Evolutionary conservation across 2,329 filamentous ascomycete species (phyloP).

Genomic region (Cercospora janseana): DNA sequence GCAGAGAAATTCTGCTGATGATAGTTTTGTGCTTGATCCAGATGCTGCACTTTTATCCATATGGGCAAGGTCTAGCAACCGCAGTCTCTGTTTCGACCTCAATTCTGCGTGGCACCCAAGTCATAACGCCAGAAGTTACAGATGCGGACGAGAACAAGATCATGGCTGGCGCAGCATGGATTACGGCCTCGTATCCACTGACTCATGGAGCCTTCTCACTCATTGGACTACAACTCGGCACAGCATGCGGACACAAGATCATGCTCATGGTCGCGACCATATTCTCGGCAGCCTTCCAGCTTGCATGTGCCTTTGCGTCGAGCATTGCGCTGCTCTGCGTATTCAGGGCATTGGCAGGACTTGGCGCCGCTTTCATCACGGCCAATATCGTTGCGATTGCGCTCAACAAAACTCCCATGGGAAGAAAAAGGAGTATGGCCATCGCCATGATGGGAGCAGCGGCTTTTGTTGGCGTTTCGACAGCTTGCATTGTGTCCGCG

Average conservation of each 20-base stretch:
- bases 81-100: conserved; percentile 8
- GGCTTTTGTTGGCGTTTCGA: not conserved
- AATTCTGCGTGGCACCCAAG: not conserved
- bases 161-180: conserved; percentile 10
- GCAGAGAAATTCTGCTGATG: not conserved
- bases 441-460: conserved; percentile 3
- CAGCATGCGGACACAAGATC: conserved; percentile 18
- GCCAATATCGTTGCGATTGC: conserved; percentile 13
- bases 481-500: conserved; percentile 7
- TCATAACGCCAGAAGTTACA: not conserved
- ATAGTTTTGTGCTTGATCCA: conserved; percentile 3
- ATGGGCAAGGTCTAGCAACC: conserved; percentile 5
- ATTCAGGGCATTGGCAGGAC: conserved; percentile 11
- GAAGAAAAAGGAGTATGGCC: conserved; percentile 8
- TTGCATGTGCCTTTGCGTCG: conserved; percentile 8
- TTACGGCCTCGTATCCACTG: conserved; percentile 19
- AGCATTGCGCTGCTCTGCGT: conserved; percentile 3
- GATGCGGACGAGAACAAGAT: not conserved
- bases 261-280: conserved; percentile 14
- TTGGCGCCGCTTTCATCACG: conserved; percentile 9
- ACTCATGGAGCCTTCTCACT: conserved; percentile 17
- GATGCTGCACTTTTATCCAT: conserved; percentile 8
- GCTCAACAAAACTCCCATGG: conserved; percentile 1
- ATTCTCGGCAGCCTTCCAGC: conserved; percentile 14
- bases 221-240: conserved; percentile 10